Evolutionary conservation across 345 rosid species (phyloP), one percentile per base, ranked within the genome.

Genomic region (Eucalyptus victrix): DNA sequence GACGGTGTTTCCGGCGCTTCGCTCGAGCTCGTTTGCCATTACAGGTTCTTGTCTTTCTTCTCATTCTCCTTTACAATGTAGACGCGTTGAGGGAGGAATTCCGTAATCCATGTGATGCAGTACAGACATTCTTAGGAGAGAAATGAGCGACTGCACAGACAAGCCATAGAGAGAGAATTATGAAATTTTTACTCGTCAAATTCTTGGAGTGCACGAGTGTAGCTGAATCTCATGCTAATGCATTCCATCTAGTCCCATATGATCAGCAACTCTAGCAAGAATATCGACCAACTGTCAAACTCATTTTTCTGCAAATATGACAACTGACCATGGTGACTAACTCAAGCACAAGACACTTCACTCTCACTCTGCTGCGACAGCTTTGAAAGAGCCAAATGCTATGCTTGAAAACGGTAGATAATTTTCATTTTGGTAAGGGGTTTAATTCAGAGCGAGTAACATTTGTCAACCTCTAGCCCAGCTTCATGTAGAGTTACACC

Each of bases 11-110:
- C 96, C 16, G 94, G 96, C 40, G 97, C 94, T 89, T 93, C 97
- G 17, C 99, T 98, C 24, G 99, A 97, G 92, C 98, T 98, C 40
- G 98, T 96, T 87, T 97, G 99, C 93, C 98, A 95, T 87, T 95
- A 96, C 94, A 96, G 98, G 98, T 96, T 58, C 54, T 12, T 2
- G 69, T 45, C 40, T 86, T 26, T 28, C 49, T 67, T 51, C 42
- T 40, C 30, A 5, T 53, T 44, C 37, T 30, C 69, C 8, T 53
- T 87, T 87, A 34, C 45, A 9, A 87, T 8, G 13, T 56, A 87
- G 88, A 87, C 32, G 24, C 56, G 9, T 42, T 24, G 54, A n/a
- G 26, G 65, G 42, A 51, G 45, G 24, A 18, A 7, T 54, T n/a
- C 19, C 67, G 88, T 34, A 62, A 49, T 76, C 23, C 80, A 50